phyloP scores from a whole-genome alignment of 768 basidiomycete genomes.

The Boletus patriciae region DNA sequence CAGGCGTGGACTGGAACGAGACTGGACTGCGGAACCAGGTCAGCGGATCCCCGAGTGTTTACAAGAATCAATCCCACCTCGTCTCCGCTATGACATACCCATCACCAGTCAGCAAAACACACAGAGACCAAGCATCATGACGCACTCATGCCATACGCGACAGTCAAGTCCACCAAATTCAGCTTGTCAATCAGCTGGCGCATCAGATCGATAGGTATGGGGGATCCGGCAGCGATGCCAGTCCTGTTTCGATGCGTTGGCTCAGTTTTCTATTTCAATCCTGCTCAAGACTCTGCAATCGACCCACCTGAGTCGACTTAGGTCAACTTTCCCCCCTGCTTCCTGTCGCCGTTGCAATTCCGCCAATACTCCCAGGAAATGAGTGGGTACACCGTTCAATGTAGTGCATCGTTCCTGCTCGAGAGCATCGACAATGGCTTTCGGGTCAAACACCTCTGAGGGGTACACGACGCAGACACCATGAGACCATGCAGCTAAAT shows the following conservation, averaged over 20 bases:
- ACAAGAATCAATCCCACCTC: slow-evolving; percentile 38
- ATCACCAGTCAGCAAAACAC: slow-evolving; percentile 4
- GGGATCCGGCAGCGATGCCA: slow-evolving; percentile 79
- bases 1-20: slow-evolving; percentile 74
- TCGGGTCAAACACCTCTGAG: slow-evolving; percentile 61
- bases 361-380: slow-evolving; percentile 71
- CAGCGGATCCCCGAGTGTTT: background rate
- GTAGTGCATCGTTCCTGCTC: slow-evolving; percentile 69
- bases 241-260: slow-evolving; percentile 46
- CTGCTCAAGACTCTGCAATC: too few relatives aligned
- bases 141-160: slow-evolving; percentile 87
- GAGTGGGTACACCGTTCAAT: slow-evolving; percentile 83
- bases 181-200: slow-evolving; percentile 63
- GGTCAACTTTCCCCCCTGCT: slow-evolving; percentile 47
- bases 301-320: slow-evolving; percentile 53
- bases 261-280: background rate
- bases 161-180: slow-evolving; percentile 69
- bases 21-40: slow-evolving; percentile 56
- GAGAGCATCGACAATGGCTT: slow-evolving; percentile 69
- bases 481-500: slow-evolving; percentile 75
- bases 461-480: slow-evolving; percentile 76
- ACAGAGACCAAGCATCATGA: slow-evolving; percentile 6
- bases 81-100: slow-evolving; percentile 59
- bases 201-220: slow-evolving; percentile 81
- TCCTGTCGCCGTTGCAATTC: slow-evolving; percentile 60